These are phyloP conservation scores for Rhizopogon vulgaris DNA, from an alignment of 768 basidiomycete genomes.

Conservation along the genomic window DNA sequence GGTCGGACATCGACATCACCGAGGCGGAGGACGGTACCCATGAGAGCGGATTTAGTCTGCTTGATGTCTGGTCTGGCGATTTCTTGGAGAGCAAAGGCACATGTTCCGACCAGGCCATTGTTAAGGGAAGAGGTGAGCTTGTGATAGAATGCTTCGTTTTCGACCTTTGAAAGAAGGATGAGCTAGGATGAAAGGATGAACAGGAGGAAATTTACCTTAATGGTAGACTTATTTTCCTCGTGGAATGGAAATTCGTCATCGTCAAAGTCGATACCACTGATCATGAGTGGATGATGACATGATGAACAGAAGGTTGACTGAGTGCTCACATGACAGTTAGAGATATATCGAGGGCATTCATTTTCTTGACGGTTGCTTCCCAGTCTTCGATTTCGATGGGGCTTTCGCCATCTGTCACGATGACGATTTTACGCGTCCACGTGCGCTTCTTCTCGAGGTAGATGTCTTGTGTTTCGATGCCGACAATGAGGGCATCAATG, in stretches of 20 bases:
- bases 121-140: slow-evolving; percentile 34
- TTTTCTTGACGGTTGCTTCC: slow-evolving; percentile 59
- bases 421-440: slow-evolving; percentile 79
- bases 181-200: background rate
- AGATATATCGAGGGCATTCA: slow-evolving; percentile 51
- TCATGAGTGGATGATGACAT: background rate
- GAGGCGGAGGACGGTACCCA: slow-evolving; percentile 63
- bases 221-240: slow-evolving; percentile 61
- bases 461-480: slow-evolving; percentile 67
- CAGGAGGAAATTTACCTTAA: slow-evolving; percentile 52
- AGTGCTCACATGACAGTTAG: slow-evolving; percentile 66
- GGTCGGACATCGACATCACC: slow-evolving; percentile 65
- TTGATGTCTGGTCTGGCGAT: slow-evolving; percentile 52
- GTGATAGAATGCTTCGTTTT: slow-evolving; percentile 71
- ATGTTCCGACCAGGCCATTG: slow-evolving; percentile 23
- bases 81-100: slow-evolving; percentile 22
- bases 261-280: slow-evolving; percentile 85
- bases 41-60: slow-evolving; percentile 57
- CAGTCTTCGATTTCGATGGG: slow-evolving; percentile 71
- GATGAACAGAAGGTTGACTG: background rate
- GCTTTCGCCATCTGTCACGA: slow-evolving; percentile 83
- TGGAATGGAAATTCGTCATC: slow-evolving; percentile 59
- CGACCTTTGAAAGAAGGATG: slow-evolving; percentile 36
- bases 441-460: slow-evolving; percentile 67
- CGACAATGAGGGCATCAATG: slow-evolving; percentile 84